Evolutionary conservation across 306 rosid genomes (phyloP).

Genomic region (Hylodesmum podocarpum): DNA sequence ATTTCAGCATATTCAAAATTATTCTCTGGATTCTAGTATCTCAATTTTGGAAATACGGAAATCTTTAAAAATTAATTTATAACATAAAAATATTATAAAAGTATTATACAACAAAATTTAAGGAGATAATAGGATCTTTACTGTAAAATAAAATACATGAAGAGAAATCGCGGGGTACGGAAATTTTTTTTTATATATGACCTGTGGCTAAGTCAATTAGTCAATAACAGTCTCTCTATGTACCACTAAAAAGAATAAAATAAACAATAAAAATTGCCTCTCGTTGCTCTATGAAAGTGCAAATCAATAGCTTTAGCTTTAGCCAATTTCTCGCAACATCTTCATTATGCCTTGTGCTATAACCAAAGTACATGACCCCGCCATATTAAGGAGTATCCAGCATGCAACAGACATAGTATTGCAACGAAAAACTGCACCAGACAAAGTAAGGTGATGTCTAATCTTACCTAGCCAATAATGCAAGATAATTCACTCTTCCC

Average conservation of each 20-base stretch:
- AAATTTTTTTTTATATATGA: no score
- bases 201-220: background rate
- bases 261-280: no score
- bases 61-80: no score
- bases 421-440: conserved; percentile 8
- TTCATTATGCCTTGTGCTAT: background rate
- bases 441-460: conserved; percentile 32
- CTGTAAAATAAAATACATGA: no score
- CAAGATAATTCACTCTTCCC: background rate
- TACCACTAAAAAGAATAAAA: background rate
- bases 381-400: background rate
- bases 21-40: no score
- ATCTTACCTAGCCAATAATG: background rate
- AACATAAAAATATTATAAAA: no score
- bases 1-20: no score
- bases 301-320: background rate
- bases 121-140: no score
- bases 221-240: background rate
- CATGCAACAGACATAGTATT: conserved; percentile 7
- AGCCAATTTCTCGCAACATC: background rate
- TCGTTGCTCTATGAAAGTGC: background rate
- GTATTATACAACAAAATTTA: no score
- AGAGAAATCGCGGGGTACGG: no score
- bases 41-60: no score
- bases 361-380: background rate